These are phyloP conservation scores for Colletotrichum cordylinicola DNA, from an alignment of 2,329 filamentous ascomycete genomes.

Conservation along the genomic window DNA sequence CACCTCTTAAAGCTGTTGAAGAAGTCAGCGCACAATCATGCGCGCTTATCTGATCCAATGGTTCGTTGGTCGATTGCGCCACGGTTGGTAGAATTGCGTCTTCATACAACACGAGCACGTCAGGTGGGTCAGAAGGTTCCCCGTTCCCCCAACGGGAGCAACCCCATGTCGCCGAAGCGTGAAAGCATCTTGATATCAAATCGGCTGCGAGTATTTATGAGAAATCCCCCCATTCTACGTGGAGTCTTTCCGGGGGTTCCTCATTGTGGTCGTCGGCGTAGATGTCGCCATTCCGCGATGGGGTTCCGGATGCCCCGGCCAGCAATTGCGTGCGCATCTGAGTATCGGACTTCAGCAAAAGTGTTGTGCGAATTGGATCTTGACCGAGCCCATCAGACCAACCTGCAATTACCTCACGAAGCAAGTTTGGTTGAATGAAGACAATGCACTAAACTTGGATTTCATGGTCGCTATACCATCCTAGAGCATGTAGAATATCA, in stretches of 20 bases:
- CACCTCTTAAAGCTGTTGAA: not conserved
- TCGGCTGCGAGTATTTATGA: not conserved
- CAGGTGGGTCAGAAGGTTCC: constrained; percentile 4
- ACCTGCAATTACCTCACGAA: too few relatives aligned
- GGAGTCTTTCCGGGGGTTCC: not conserved
- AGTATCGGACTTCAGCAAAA: not conserved
- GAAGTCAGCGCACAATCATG: not conserved
- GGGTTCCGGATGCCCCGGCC: not conserved
- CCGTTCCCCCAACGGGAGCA: not conserved
- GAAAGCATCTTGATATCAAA: not conserved
- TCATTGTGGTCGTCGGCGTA: not conserved
- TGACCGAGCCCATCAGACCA: too few relatives aligned
- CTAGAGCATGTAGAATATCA: not conserved
- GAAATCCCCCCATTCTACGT: not conserved
- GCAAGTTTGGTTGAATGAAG: too few relatives aligned
- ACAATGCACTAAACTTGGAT: not conserved
- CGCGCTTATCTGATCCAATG: not conserved
- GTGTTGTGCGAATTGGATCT: not conserved
- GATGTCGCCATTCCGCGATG: not conserved
- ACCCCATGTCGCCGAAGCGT: not conserved
- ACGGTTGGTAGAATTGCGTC: constrained; percentile 5
- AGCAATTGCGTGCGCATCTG: not conserved
- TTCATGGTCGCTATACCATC: not conserved
- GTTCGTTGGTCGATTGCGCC: not conserved
- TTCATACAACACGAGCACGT: constrained; percentile 12